Base-by-base conservation (phyloP, 352 stramenopile species). In the Phytophthora pisi region DNA sequence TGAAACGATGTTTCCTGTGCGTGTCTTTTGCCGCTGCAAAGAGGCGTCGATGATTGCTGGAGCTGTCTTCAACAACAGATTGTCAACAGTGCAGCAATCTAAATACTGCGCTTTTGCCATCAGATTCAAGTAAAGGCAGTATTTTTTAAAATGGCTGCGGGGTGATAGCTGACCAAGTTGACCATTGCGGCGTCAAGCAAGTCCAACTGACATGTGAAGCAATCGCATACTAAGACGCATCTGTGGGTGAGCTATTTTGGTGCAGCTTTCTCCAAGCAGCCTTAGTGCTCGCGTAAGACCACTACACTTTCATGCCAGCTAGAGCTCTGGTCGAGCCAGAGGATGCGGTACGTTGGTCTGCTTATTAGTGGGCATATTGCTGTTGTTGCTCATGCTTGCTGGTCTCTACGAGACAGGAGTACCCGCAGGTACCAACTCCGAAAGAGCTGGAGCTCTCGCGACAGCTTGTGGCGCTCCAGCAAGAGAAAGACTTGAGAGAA, bases 391-490 rank as follows among this genome's bases (percentile, higher is more conserved):
- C 11, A 47, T 49, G 23, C 34, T 50, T 13, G 16, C 42, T 50
- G 3, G 15, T 24, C 57, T 61, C 34, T 16, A n/a, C 18, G 34
- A 51, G 6, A 15, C 56, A 93, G 85, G 77, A 83, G 51, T 93
- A 93, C 38, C 82, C 86, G 16, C 66, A 79, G 6, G 83, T 93
- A 4, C 83, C 86, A 36, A 93, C 86, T 18, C 83, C 83, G 8
- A 89, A 93, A 30, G 86, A 92, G 57, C 66, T 91, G 20, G 83
- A 89, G 54, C 70, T 93, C 2, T 91, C 83, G 24, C 77, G 81
- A 1, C 81, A 91, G 45, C 74, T 93, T 5, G 68, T 92, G 5
- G 74, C 76, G 2, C 59, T 92, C 28, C 83, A 92, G 59, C 79
- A 90, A 57, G 83, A 92, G 31, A 88, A 89, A 68, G 77, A 92